Base-by-base conservation (phyloP, 73 alveolate genomes). In the Stentor coeruleus region DNA sequence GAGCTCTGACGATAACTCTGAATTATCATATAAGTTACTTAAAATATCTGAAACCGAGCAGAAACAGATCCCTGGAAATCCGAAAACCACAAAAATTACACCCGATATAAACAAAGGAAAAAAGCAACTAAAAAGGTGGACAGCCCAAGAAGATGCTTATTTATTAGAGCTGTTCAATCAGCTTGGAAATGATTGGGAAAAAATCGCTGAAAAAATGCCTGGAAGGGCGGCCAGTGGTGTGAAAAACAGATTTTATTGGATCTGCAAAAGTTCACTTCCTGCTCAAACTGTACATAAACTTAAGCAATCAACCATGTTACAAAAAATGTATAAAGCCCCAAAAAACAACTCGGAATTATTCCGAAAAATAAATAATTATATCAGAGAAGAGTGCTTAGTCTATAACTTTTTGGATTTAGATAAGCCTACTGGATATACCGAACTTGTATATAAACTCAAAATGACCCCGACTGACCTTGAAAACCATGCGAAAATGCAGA, bases 401-500 rank as follows among this genome's bases (percentile, higher is more conserved):
- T 20, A 49, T 6, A 49, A 20, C 66, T 49, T 49, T 49, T 20
- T 49, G 20, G 66, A 6, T 49, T 49, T 49, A 20, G 66, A 49
- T 20, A 49, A 6, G 6, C 66, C 66, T 20, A 20, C 6, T 6
- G 28, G 28, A 11, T 49, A 49, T 20, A 20, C 6, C 66, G 28
- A 49, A 6, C 66, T 49, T 49, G 66, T 49, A 49, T 20, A 49
- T 49, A 49, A 49, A 49, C 66, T 49, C 20, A 49, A 49, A 6
- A 49, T 49, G 66, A 49, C 66, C 20, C 66, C 66, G 28, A 6
- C 6, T 11, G 20, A 49, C 66, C 66, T 49, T 6, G 66, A 49
- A 49, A 49, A 49, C 66, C 66, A 49, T 20, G 66, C 66, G 28
- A 49, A 49, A 49, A 49, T 49, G 66, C 66, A 49, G 66, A 49